Evolutionary conservation across 139 green algal species (phyloP).

Genomic region (Protoeuglena noctilucae): DNA sequence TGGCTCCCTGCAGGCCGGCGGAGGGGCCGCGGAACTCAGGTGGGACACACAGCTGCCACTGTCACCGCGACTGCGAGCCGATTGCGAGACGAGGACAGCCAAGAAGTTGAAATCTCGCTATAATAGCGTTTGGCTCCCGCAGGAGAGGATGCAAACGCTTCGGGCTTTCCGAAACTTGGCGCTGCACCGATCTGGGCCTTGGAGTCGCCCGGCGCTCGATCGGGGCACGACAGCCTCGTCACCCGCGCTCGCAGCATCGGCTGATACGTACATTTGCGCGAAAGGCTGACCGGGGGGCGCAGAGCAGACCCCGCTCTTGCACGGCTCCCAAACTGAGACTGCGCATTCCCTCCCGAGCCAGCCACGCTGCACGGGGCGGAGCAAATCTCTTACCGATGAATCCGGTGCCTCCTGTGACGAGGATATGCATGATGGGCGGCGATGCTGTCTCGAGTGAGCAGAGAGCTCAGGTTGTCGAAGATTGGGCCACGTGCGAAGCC

Average conservation of each 20-base stretch:
- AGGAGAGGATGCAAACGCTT: neutral
- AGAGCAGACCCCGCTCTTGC: too few species aligned
- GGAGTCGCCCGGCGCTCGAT: neutral
- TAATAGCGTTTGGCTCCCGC: neutral
- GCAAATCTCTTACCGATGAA: neutral
- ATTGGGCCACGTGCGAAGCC: too few species aligned
- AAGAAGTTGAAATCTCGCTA: neutral
- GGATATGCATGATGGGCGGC: too few species aligned
- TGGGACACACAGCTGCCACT: neutral
- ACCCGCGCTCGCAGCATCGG: too few species aligned
- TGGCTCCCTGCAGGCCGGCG: conserved; percentile 49
- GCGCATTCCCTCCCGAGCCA: too few species aligned
- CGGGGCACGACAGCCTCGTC: neutral
- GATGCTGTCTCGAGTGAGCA: too few species aligned
- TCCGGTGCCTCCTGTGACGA: neutral
- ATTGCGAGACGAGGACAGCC: neutral
- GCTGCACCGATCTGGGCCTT: neutral
- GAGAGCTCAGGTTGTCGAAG: too few species aligned
- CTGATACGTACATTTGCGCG: too few species aligned
- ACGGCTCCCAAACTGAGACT: too few species aligned
- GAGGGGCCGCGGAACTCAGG: neutral
- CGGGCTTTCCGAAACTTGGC: neutral
- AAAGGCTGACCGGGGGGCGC: too few species aligned
- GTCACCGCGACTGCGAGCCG: neutral
- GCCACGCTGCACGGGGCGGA: neutral